phyloP scores from a whole-genome alignment of 768 basidiomycete genomes.

The Tylopilus sp. region DNA sequence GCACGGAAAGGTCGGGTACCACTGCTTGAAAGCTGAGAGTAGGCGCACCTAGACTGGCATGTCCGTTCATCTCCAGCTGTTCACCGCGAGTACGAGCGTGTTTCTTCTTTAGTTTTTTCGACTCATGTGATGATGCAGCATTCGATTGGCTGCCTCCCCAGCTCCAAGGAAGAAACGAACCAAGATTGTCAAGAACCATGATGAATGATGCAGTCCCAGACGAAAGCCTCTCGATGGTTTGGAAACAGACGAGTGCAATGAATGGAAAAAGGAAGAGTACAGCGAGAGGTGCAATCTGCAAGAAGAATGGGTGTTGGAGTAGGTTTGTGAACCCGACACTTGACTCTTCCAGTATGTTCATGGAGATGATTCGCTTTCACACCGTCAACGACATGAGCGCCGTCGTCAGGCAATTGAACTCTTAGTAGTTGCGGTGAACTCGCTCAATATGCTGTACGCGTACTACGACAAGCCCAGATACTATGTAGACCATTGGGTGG shows the following conservation, averaged over 20 bases:
- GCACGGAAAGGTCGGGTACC: slow-evolving; percentile 1
- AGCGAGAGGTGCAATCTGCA: slow-evolving; percentile 57
- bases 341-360: slow-evolving; percentile 43
- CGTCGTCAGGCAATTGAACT: slow-evolving; percentile 11
- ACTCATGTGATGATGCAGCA: slow-evolving; percentile 27
- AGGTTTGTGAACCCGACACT: slow-evolving; percentile 39
- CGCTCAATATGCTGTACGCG: slow-evolving; percentile 14
- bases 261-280: slow-evolving; percentile 46
- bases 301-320: slow-evolving; percentile 39
- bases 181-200: slow-evolving; percentile 60
- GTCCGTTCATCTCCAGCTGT: slow-evolving; percentile 46
- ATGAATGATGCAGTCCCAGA: slow-evolving; percentile 22
- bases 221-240: slow-evolving; percentile 32
- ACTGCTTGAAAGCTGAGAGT: neutral
- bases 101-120: slow-evolving; percentile 49
- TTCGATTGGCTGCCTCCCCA: slow-evolving; percentile 42
- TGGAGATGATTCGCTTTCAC: slow-evolving; percentile 33
- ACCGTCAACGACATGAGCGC: slow-evolving; percentile 29
- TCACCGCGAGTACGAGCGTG: slow-evolving; percentile 51
- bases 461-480: neutral
- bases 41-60: slow-evolving; percentile 29
- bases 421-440: slow-evolving; percentile 18
- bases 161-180: slow-evolving; percentile 59
- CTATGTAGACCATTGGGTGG: fast-evolving
- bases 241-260: slow-evolving; percentile 29